Conservation (phyloP, 257 asterid species). For the Nicotiana knightiana region DNA sequence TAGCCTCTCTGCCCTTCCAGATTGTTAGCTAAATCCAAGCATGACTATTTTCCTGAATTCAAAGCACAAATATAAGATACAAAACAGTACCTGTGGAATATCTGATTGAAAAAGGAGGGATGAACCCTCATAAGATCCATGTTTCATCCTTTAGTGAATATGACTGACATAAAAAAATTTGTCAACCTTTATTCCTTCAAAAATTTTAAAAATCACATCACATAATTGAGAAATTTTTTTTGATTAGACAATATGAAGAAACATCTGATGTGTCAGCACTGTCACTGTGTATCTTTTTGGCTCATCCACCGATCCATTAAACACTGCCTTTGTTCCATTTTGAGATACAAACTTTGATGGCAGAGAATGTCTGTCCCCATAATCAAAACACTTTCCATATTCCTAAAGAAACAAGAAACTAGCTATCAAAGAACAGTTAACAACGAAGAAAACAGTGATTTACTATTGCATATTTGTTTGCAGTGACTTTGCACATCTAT, state of each 20-base stretch:
- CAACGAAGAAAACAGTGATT: too few relatives aligned
- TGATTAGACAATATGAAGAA: too few relatives aligned
- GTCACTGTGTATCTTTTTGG: too few relatives aligned
- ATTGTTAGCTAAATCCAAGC: neutral
- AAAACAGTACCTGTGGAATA: conserved; percentile 56
- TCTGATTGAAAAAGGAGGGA: conserved; percentile 64
- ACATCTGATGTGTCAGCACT: too few relatives aligned
- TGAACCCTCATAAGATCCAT: conserved; percentile 60
- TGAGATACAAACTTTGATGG: conserved; percentile 14
- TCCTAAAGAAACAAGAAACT: conserved; percentile 33
- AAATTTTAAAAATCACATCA: conserved; percentile 30
- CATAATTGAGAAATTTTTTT: too few relatives aligned
- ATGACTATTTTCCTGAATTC: neutral
- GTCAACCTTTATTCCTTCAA: conserved; percentile 43
- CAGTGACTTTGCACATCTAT: too few relatives aligned
- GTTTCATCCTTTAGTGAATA: conserved; percentile 66
- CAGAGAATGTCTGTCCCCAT: conserved; percentile 27
- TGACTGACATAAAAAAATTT: conserved; percentile 45
- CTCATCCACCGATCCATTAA: too few relatives aligned
- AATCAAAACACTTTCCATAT: conserved; percentile 33
- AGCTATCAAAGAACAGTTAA: neutral
- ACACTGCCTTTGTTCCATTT: conserved; percentile 19
- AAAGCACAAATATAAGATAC: neutral
- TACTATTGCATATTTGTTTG: too few relatives aligned
- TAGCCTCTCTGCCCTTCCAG: too few relatives aligned